Percentiles rank a stretch among this genome's conserved stretches.
These are phyloP conservation scores for Agrocybe praecox DNA, from an alignment of 768 basidiomycete species.

Conservation along the genomic window DNA sequence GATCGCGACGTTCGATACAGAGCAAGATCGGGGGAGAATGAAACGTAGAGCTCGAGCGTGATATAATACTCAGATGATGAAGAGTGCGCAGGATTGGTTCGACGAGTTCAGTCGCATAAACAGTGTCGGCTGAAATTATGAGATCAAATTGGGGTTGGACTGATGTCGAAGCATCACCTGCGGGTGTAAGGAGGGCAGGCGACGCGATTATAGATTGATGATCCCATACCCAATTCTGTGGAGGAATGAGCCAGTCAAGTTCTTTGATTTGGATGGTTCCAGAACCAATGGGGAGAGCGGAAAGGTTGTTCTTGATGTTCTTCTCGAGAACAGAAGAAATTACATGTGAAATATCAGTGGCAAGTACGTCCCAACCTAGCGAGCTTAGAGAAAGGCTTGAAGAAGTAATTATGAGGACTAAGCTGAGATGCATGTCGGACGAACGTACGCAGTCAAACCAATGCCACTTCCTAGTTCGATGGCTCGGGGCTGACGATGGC, in stretches of 20 bases:
- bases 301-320: conserved; percentile 61
- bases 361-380: conserved; percentile 75
- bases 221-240: conserved; percentile 59
- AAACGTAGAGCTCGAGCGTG: conserved; percentile 25
- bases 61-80: conserved; percentile 48
- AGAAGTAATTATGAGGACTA: conserved; percentile 7
- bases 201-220: conserved; percentile 38
- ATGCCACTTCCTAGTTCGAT: conserved; percentile 86
- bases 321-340: conserved; percentile 59
- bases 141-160: conserved; percentile 69
- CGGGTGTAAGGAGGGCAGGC: conserved; percentile 17
- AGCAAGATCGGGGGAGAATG: conserved; percentile 56
- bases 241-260: conserved; percentile 70
- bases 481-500: conserved; percentile 39
- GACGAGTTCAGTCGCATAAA: conserved; percentile 66
- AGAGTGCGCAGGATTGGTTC: conserved; percentile 73
- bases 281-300: conserved; percentile 30
- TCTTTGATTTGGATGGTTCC: conserved; percentile 60
- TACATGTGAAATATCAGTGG: conserved; percentile 73
- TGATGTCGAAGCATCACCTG: conserved; percentile 16
- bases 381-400: conserved; percentile 63
- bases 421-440: conserved; percentile 14
- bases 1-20: conserved; percentile 80
- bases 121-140: conserved; percentile 82
- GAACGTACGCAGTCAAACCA: conserved; percentile 71